Evolutionary conservation across 345 rosid genomes (phyloP), one percentile per base, ranked within the genome.

Genomic region (Pistacia vera): DNA sequence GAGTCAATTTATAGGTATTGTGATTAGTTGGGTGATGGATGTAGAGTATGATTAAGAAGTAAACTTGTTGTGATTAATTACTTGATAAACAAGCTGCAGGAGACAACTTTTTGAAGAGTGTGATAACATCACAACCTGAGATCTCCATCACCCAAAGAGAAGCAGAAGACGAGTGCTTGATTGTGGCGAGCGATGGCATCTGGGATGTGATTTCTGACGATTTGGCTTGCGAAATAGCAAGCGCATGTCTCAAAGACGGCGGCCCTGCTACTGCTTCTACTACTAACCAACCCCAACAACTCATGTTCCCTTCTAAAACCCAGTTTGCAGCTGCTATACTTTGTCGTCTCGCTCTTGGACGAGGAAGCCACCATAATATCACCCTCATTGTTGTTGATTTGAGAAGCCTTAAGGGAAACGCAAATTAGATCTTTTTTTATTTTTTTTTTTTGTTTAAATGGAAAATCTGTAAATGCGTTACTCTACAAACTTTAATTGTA

Each of bases 191-290:
- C 35, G 81, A 81, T 62, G 89, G 85, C 0, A 25, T 86, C 13
- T 86, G 89, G 89, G 75, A 81, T 70, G 85, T 79, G n/a, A 55
- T 86, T 61, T 64, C 86, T 0, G 67, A 74, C 10, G 77, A 78
- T 2, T 74, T 81, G 52, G 89, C 77, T 30, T 83, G 85, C 18
- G 69, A 73, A 61, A 49, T 81, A 44, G 86, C 83, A 4, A 66
- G 77, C 22, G 30, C 36, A 12, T 78, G 79, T 57, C 80, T 86
- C 8, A 78, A 54, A 38, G 75, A 82, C 11, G 86, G 74, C 30
- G 74, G 20, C 17, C 22, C 79, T 13, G 55, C 35, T 14, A 49
- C 72, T 8, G 71, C 75, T 1, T 14, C 13, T 60, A 11, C 36
- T 8, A 4, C 12, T 14, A 76, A 80, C 16, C 14, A 55, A 38